Percentiles rank a stretch among this genome's conserved stretches.
phyloP scores from a whole-genome alignment of 164 flowering plant species.

The Sextonia rubra region DNA sequence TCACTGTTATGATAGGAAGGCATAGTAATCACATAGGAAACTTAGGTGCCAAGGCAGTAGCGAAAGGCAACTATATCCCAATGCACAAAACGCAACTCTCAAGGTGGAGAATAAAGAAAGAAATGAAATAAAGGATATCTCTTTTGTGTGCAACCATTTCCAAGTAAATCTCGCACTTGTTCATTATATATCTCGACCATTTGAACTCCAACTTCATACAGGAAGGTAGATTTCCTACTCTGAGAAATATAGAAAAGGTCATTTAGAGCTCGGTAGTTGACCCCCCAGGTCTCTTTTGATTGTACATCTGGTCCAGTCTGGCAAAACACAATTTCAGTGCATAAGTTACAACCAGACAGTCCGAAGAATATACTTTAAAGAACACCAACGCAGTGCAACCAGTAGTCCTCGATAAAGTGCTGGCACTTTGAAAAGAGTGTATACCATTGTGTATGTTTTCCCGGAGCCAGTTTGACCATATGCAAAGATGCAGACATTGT shows the following conservation, averaged over 20 bases:
- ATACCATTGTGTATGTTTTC: conserved; percentile 93
- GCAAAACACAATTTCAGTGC: neutral
- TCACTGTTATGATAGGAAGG: neutral
- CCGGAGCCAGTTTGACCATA: conserved; percentile 99
- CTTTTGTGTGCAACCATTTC: conserved; percentile 50
- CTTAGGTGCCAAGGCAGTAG: neutral
- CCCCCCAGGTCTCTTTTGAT: conserved; percentile 66
- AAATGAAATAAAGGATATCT: conserved; percentile 64
- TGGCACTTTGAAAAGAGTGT: neutral
- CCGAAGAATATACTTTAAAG: neutral
- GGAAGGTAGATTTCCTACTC: conserved; percentile 48
- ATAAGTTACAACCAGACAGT: neutral
- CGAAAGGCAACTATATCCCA: neutral
- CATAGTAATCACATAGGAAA: neutral
- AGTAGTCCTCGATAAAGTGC: neutral
- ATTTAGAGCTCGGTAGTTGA: conserved; percentile 76
- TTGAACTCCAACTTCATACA: conserved; percentile 75
- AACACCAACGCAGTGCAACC: neutral
- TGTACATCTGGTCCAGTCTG: conserved; percentile 77
- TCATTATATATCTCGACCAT: conserved; percentile 97
- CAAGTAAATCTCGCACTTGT: conserved; percentile 91
- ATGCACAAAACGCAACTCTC: neutral
- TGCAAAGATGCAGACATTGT: conserved; percentile 93
- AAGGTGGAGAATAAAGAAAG: neutral
- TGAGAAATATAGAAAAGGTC: conserved; percentile 74